Percentiles rank a stretch among this genome's conserved stretches.
Evolutionary conservation across 495 filamentous ascomycete genomes (phyloP).

Genomic region (Baudoinia panamericana): DNA sequence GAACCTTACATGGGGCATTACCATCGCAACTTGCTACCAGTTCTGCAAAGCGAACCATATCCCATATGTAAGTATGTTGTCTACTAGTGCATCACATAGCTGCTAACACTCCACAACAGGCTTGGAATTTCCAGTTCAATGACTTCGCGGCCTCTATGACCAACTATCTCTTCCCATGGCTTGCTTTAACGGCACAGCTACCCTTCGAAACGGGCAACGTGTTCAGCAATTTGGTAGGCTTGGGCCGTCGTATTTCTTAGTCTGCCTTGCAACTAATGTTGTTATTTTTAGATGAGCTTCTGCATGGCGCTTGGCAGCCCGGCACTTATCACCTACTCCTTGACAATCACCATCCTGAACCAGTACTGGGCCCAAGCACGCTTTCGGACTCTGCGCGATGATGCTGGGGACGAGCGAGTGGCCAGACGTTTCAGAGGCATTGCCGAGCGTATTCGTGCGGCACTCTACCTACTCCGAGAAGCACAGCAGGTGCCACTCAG

Average conservation of each 20-base stretch:
- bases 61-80: constrained; percentile 14
- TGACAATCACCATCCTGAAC: constrained; percentile 20
- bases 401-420: constrained; percentile 4
- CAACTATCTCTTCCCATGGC: constrained; percentile 22
- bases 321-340: constrained; percentile 20
- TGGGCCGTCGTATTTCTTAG: no score
- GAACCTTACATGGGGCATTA: constrained; percentile 18
- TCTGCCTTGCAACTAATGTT: no score
- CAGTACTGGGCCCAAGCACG: constrained; percentile 14
- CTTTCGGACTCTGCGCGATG: constrained; percentile 10
- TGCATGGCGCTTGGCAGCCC: constrained; percentile 18
- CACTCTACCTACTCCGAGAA: constrained; percentile 19
- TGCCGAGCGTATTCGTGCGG: constrained; percentile 9
- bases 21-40: constrained; percentile 16
- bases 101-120: no score
- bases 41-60: constrained; percentile 17
- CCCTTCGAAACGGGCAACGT: constrained; percentile 15
- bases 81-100: not conserved
- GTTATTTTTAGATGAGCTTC: no score
- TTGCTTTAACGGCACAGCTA: constrained; percentile 19
- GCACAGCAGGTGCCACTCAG: constrained; percentile 20
- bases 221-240: constrained; percentile 15
- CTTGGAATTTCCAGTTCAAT: constrained; percentile 17
- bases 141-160: constrained; percentile 12
- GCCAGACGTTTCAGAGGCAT: constrained; percentile 9